Base-by-base conservation (phyloP, 2,329 filamentous ascomycete species). In the Apiospora rasikravindrae region DNA sequence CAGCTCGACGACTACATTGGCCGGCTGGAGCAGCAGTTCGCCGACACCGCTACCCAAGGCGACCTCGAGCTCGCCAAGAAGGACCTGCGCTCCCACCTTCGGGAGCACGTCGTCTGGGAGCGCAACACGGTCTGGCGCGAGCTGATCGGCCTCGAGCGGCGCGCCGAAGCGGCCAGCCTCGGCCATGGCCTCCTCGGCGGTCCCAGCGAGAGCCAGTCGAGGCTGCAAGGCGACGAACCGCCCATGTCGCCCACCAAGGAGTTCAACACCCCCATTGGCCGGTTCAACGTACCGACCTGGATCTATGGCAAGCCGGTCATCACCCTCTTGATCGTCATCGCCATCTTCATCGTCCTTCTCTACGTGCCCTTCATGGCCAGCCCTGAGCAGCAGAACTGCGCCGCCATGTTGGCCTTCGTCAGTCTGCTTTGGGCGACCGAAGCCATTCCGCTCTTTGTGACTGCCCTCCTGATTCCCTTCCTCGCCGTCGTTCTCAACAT, bases 71-170 rank as follows among this genome's bases (percentile, higher is more conserved):
- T 93, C 16, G 95, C 96, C 5, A 94, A 91, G 78, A 92, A 94
- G 76, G 96, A 98, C 80, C 86, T 99, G 72, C 90, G 96, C 70
- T 90, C 98, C 42, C 95, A 99, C 79, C 88, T 99, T 37, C 88
- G 96, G 72, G 97, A 99, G 83, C 96, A 99, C 81, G 95, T 99
- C 26, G 96, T 98, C 0, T 99, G 96, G 97, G 97, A 99, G 82
- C 90, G 96, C 72, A 99, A 99, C 80, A 99, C 96, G 0, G 96
- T 99, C 24, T 99, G 96, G 96, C 88, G 97, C 83, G 96, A 99
- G 78, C 96, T 99, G 90, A 99, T 99, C 80, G 96, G 96, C 70
- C 96, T 99, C 77, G 97, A 99, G 84, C 89, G 96, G 29, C 95
- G 97, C 80, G 94, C 94, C 0, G 96, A 98, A 83, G 97, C 96